Percentiles rank a stretch among this genome's conserved stretches.
Conservation (phyloP, 208 protist species). For the Leishmania braziliensis region DNA sequence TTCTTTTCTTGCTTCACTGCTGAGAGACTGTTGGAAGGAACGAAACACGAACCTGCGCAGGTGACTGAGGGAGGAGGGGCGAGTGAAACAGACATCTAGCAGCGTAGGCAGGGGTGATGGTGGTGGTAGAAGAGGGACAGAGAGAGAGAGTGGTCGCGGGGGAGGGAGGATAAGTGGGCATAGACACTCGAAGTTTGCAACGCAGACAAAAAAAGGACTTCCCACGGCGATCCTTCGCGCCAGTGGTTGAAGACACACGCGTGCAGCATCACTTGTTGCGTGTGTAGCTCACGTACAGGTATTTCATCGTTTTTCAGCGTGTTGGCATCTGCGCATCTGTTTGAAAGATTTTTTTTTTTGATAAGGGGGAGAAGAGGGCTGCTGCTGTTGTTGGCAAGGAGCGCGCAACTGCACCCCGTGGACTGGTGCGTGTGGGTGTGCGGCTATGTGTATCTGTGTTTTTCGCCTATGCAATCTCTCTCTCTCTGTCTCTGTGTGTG, state of each 20-base stretch:
- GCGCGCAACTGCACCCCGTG: not conserved
- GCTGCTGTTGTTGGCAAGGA: not conserved
- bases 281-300: not conserved
- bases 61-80: not conserved
- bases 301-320: too few relatives aligned
- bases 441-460: not conserved
- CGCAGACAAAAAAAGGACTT: not conserved
- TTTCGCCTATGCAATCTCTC: not conserved
- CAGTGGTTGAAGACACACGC: not conserved
- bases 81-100: not conserved
- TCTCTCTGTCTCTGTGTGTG: too few relatives aligned
- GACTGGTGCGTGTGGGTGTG: not conserved
- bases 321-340: not conserved
- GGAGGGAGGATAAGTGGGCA: not conserved
- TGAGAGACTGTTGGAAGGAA: not conserved
- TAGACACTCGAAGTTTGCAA: not conserved
- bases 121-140: not conserved
- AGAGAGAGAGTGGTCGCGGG: not conserved
- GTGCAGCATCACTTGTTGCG: not conserved
- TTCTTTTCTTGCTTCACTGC: not conserved
- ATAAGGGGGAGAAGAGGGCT: constrained; percentile 7
- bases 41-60: not conserved
- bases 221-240: too few relatives aligned
- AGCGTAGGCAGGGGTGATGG: not conserved
- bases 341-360: not conserved